Conservation (phyloP, 345 rosid genomes). For the Gossypium anomalum region DNA sequence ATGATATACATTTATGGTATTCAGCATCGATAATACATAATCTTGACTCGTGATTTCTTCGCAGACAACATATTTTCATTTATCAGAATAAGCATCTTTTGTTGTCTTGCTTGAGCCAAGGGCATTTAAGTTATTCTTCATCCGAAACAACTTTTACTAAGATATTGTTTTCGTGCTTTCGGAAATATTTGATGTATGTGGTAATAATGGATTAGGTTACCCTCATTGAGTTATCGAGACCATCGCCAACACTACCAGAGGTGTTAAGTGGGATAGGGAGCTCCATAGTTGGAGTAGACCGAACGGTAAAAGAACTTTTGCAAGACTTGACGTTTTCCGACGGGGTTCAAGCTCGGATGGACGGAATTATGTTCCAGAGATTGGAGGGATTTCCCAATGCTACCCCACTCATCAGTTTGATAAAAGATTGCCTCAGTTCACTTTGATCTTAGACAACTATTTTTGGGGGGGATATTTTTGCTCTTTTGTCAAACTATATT, state of each 20-base stretch:
- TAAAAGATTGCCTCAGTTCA: slow-evolving; percentile 72
- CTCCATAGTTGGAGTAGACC: slow-evolving; percentile 67
- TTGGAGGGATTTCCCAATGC: slow-evolving; percentile 50
- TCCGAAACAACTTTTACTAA: background rate
- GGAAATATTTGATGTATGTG: background rate
- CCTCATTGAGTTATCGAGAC: slow-evolving; percentile 77
- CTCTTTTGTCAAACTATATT: background rate
- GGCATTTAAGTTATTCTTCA: background rate
- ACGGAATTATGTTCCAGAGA: slow-evolving; percentile 73
- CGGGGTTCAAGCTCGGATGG: slow-evolving; percentile 91
- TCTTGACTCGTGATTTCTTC: background rate
- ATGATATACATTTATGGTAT: background rate
- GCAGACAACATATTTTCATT: background rate
- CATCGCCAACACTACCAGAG: slow-evolving; percentile 67
- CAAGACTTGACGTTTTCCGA: slow-evolving; percentile 49
- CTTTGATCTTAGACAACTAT: slow-evolving; percentile 27
- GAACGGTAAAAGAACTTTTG: slow-evolving; percentile 50
- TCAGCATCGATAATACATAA: background rate
- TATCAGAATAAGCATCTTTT: background rate
- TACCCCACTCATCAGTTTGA: slow-evolving; percentile 50
- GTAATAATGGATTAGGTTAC: slow-evolving; percentile 48
- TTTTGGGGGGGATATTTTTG: background rate
- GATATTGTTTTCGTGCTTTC: too few species aligned
- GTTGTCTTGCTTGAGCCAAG: background rate
- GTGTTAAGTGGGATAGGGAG: slow-evolving; percentile 64